Conservation (phyloP, 2,329 filamentous ascomycete species). For the Elsinoe ampelina region DNA sequence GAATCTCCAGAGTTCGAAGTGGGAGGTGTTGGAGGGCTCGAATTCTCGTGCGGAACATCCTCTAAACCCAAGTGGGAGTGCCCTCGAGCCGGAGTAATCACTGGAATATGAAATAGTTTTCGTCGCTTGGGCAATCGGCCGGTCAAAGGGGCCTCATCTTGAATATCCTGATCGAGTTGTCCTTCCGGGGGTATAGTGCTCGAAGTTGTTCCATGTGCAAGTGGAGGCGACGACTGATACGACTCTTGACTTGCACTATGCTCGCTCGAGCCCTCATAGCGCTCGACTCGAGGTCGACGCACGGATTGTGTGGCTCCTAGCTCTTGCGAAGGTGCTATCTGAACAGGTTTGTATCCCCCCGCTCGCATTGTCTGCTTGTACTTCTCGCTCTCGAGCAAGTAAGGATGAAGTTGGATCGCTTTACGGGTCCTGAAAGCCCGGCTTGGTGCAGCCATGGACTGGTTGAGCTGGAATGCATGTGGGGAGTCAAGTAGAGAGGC, state of each 20-base stretch:
- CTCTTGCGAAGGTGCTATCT: constrained; percentile 20
- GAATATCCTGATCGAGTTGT: too few relatives aligned
- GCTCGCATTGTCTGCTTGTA: constrained; percentile 36
- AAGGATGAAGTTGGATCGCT: constrained; percentile 42
- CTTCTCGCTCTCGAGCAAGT: constrained; percentile 35
- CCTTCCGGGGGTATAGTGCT: too few relatives aligned
- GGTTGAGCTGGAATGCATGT: not conserved
- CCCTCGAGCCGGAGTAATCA: not conserved
- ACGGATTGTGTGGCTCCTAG: constrained; percentile 14
- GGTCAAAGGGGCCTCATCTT: not conserved
- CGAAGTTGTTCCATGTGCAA: too few relatives aligned
- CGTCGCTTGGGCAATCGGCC: constrained; percentile 7
- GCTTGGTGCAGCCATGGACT: constrained; percentile 13
- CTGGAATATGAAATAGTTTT: not conserved
- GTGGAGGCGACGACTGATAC: not conserved
- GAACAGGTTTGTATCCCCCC: constrained; percentile 36
- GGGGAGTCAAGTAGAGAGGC: not conserved
- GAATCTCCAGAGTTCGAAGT: constrained; percentile 5
- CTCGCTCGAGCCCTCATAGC: not conserved
- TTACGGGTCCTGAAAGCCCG: constrained; percentile 37
- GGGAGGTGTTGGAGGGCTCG: constrained; percentile 4
- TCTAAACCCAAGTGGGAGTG: not conserved
- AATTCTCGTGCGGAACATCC: not conserved
- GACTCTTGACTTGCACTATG: constrained; percentile 8
- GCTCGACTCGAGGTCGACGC: not conserved